These are phyloP conservation scores for Scheffersomyces spartinae DNA, from an alignment of 805 yeast species.

Conservation along the genomic window DNA sequence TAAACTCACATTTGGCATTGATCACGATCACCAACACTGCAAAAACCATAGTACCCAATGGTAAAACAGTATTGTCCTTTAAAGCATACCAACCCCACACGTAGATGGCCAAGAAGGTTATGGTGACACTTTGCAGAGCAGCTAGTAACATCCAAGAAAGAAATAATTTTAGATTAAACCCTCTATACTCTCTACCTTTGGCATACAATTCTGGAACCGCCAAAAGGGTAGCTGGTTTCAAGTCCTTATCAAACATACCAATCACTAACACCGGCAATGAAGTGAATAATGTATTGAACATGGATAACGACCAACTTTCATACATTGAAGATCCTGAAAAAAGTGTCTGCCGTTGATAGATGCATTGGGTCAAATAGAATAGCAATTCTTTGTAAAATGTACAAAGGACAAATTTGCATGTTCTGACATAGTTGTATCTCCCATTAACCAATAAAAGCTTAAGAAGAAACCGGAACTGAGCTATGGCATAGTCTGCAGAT, in stretches of 20 bases:
- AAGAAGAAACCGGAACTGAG: constrained; percentile 77
- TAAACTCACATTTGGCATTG: constrained; percentile 64
- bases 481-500: constrained; percentile 88
- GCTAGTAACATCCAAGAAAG: constrained; percentile 72
- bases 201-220: constrained; percentile 87
- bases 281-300: constrained; percentile 94
- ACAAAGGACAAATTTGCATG: constrained; percentile 82
- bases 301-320: constrained; percentile 92
- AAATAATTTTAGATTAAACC: constrained; percentile 62
- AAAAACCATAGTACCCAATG: constrained; percentile 68
- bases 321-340: constrained; percentile 90
- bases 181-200: constrained; percentile 62
- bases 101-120: constrained; percentile 55
- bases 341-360: constrained; percentile 75
- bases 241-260: constrained; percentile 93
- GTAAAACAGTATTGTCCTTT: constrained; percentile 67
- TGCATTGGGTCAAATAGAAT: constrained; percentile 80
- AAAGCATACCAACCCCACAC: constrained; percentile 64
- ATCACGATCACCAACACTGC: constrained; percentile 64
- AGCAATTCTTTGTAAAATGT: constrained; percentile 91
- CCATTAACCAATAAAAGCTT: constrained; percentile 90
- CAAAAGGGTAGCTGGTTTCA: constrained; percentile 74
- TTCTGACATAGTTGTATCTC: constrained; percentile 85
- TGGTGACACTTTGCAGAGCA: constrained; percentile 55
- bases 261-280: constrained; percentile 83